Percentiles rank a stretch among this genome's conserved stretches.
phyloP scores from a whole-genome alignment of 2,329 filamentous ascomycete species.

The Aspergillus hortae region DNA sequence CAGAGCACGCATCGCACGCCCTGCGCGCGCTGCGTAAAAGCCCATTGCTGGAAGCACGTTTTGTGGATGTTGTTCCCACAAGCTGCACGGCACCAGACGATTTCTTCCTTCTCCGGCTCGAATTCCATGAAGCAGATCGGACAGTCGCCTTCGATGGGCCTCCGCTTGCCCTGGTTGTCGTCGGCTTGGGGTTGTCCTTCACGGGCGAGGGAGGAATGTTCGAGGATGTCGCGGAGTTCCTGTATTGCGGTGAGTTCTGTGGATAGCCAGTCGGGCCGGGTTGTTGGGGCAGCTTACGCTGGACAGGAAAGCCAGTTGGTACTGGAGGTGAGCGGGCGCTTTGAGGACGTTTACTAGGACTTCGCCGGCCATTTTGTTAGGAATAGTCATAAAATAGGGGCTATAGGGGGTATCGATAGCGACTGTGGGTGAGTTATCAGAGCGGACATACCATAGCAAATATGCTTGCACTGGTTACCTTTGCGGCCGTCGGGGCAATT shows the following conservation, averaged over 20 bases:
- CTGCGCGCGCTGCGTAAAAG: slow-evolving; percentile 27
- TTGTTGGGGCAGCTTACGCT: slow-evolving; percentile 30
- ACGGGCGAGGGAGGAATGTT: slow-evolving; percentile 47
- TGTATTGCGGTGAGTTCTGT: slow-evolving; percentile 6
- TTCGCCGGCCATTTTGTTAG: slow-evolving; percentile 26
- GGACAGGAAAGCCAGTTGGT: slow-evolving; percentile 59
- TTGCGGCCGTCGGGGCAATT: slow-evolving; percentile 53
- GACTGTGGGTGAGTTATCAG: background rate
- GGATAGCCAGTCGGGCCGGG: too few species aligned
- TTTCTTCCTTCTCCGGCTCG: slow-evolving; percentile 43
- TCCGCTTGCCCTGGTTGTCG: slow-evolving; percentile 49
- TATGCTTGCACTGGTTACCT: slow-evolving; percentile 62
- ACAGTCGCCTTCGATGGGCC: slow-evolving; percentile 59
- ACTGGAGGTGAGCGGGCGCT: slow-evolving; percentile 52
- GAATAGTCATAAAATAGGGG: background rate
- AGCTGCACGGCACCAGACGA: slow-evolving; percentile 57
- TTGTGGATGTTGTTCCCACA: slow-evolving; percentile 64
- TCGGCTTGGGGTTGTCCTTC: slow-evolving; percentile 36
- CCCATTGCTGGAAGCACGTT: slow-evolving; percentile 56
- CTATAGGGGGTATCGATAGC: background rate
- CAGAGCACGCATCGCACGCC: slow-evolving; percentile 46
- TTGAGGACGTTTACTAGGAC: slow-evolving; percentile 57
- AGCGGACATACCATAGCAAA: slow-evolving; percentile 50
- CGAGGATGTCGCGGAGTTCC: slow-evolving; percentile 57
- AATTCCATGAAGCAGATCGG: slow-evolving; percentile 61